phyloP scores from a whole-genome alignment of 2,329 filamentous ascomycete genomes.

The Colletotrichum incanum region DNA sequence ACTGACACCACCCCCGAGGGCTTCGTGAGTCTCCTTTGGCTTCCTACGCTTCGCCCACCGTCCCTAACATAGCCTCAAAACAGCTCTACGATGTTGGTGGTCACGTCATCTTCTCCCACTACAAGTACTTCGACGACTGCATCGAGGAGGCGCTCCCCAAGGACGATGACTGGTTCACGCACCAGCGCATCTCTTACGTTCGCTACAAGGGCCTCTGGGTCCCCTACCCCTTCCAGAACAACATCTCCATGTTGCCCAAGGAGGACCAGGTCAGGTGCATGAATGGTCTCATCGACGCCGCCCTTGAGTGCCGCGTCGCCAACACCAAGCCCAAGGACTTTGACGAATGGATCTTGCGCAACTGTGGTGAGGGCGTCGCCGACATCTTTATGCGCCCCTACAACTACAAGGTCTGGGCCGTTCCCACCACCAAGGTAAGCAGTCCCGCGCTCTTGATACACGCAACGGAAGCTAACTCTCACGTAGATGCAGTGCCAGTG shows the following conservation, averaged over 20 bases:
- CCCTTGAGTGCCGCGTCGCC: conserved; percentile 87
- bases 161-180: conserved; percentile 95
- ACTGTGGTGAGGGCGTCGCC: conserved; percentile 90
- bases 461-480: background rate
- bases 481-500: conserved; percentile 96
- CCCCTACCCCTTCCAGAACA: conserved; percentile 99
- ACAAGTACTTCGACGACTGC: conserved; percentile 99
- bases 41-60: background rate
- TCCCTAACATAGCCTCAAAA: background rate
- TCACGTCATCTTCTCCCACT: conserved; percentile 99
- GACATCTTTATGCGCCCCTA: conserved; percentile 99
- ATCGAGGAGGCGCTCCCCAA: conserved; percentile 96
- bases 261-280: conserved; percentile 96
- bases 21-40: conserved; percentile 80
- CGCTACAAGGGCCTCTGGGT: conserved; percentile 98
- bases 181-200: conserved; percentile 99
- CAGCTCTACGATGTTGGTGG: conserved; percentile 98
- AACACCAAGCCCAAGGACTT: conserved; percentile 96
- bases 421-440: conserved; percentile 93
- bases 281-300: conserved; percentile 95
- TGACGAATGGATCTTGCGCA: conserved; percentile 97
- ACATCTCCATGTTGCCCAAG: conserved; percentile 98
- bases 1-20: conserved; percentile 96
- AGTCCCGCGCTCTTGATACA: no score
- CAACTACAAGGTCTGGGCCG: conserved; percentile 99